phyloP scores from a whole-genome alignment of 2,329 filamentous ascomycete genomes.

The Beauveria scarabaeidicola region DNA sequence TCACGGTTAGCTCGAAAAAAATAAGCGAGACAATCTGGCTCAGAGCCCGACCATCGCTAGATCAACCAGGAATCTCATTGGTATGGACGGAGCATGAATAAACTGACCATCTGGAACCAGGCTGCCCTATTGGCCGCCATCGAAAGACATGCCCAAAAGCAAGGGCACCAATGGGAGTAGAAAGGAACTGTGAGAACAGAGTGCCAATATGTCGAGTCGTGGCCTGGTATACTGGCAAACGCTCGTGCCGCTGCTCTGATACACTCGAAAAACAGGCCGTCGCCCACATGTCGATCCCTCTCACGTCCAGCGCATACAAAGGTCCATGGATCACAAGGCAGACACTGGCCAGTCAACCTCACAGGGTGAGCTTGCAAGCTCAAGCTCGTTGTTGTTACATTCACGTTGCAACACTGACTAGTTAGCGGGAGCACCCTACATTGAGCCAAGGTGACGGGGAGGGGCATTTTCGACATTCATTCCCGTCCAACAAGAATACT shows the following conservation, averaged over 20 bases:
- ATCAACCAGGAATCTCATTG: not conserved
- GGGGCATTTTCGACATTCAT: not conserved
- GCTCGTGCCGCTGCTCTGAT: not conserved
- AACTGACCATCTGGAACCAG: constrained; percentile 1
- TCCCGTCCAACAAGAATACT: not conserved
- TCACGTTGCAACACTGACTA: not conserved
- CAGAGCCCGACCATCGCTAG: not conserved
- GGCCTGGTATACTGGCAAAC: not conserved
- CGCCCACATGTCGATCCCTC: not conserved
- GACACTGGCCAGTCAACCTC: not conserved
- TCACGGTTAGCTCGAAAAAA: not conserved
- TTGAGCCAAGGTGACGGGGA: not conserved
- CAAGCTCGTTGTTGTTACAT: not conserved
- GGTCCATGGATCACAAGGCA: not conserved
- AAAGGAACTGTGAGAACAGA: not conserved
- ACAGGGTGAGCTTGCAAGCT: not conserved
- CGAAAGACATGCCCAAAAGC: not conserved
- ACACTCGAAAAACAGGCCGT: not conserved
- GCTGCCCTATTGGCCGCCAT: not conserved
- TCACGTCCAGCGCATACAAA: too few relatives aligned
- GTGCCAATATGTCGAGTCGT: not conserved
- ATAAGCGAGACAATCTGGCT: not conserved
- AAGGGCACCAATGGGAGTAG: not conserved
- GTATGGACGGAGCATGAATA: not conserved
- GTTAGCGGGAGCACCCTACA: not conserved